phyloP scores from a whole-genome alignment of 805 yeast species.

The Saccharomycopsis olivae region DNA sequence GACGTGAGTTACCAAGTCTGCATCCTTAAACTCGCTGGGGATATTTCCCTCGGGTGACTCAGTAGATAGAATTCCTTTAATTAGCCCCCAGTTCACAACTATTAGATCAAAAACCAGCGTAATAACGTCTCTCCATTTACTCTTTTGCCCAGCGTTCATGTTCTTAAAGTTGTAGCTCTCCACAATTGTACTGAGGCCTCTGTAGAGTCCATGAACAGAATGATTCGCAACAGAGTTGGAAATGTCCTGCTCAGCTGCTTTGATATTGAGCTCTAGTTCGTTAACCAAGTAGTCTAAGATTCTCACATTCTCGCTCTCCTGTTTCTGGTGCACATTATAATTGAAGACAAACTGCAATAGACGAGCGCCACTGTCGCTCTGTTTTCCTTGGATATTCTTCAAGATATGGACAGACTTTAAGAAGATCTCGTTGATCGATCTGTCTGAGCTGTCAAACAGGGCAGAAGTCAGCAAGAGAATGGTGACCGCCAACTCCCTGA shows the following conservation, averaged over 20 bases:
- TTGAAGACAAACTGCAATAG: conserved; percentile 42
- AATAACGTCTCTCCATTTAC: conserved; percentile 4
- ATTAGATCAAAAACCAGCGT: conserved; percentile 19
- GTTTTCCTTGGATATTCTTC: conserved; percentile 35
- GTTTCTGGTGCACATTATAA: conserved; percentile 22
- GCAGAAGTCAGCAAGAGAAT: no score
- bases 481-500: conserved; percentile 42
- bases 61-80: conserved; percentile 39
- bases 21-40: conserved; percentile 34
- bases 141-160: neutral
- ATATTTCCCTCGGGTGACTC: conserved; percentile 65
- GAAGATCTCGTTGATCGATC: conserved; percentile 21
- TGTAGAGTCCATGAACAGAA: conserved; percentile 63
- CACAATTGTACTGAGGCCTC: conserved; percentile 42
- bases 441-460: no score
- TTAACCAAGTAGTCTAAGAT: conserved; percentile 22
- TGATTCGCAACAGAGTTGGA: conserved; percentile 31
- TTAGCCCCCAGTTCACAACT: conserved; percentile 25
- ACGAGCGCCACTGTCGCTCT: conserved; percentile 73
- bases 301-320: conserved; percentile 6
- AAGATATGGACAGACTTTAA: conserved; percentile 24
- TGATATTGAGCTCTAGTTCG: conserved; percentile 26
- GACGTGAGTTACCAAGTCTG: conserved; percentile 20
- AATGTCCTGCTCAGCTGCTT: conserved; percentile 27
- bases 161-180: conserved; percentile 21